These are phyloP conservation scores for Flaveria sonorensis DNA, from an alignment of 129 eudicot genomes.

Conservation along the genomic window DNA sequence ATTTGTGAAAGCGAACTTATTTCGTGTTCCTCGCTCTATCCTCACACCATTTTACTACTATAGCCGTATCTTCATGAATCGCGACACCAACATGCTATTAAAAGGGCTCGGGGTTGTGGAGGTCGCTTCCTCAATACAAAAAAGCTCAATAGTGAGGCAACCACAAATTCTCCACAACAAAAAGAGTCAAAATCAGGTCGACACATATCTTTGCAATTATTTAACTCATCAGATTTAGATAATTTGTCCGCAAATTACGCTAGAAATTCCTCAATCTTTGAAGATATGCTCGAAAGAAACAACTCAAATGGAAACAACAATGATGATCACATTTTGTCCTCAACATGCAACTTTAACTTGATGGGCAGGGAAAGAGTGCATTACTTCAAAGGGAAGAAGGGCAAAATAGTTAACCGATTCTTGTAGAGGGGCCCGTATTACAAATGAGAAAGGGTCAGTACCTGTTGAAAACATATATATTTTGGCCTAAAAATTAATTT, in stretches of 20 bases:
- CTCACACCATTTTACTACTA: neutral
- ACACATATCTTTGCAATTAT: constrained; percentile 31
- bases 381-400: constrained; percentile 39
- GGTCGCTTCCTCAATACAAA: constrained; percentile 86
- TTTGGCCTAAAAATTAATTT: neutral
- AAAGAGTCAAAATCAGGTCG: constrained; percentile 41
- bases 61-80: constrained; percentile 95
- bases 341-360: constrained; percentile 41
- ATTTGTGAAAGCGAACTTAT: constrained; percentile 7
- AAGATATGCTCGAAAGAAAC: constrained; percentile 37
- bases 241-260: constrained; percentile 31
- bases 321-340: constrained; percentile 38
- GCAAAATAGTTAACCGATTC: constrained; percentile 42
- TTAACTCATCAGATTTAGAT: constrained; percentile 44
- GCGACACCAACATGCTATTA: constrained; percentile 73
- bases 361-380: constrained; percentile 39
- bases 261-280: constrained; percentile 35
- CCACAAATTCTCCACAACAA: constrained; percentile 29
- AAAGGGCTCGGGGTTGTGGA: constrained; percentile 87
- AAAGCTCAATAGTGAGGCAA: constrained; percentile 29
- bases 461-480: neutral
- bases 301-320: constrained; percentile 31
- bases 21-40: neutral
- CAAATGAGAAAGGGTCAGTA: constrained; percentile 29
- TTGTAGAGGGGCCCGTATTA: constrained; percentile 34